Conservation (phyloP, 345 rosid genomes). For the Ceriops zippeliana region DNA sequence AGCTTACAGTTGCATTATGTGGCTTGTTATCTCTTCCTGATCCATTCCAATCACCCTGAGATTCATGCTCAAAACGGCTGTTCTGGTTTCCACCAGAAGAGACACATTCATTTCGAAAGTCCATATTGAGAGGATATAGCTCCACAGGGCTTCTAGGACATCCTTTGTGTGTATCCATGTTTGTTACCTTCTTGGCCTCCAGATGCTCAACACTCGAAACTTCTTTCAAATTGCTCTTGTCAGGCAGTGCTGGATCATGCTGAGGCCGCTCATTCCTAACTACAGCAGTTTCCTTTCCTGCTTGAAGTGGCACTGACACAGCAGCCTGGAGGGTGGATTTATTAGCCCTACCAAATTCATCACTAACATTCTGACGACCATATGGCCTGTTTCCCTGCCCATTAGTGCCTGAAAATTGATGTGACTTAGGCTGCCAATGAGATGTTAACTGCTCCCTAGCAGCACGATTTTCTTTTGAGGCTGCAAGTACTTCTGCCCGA, state of each 20-base stretch:
- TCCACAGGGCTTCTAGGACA: conserved; percentile 27
- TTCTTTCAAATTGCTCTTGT: conserved; percentile 32
- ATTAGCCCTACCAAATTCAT: conserved; percentile 38
- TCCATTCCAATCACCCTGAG: conserved; percentile 66
- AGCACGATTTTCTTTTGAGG: conserved; percentile 57
- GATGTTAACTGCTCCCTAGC: conserved; percentile 47
- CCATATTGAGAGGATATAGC: conserved; percentile 27
- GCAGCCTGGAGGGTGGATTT: conserved; percentile 27
- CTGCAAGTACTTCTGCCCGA: conserved; percentile 36
- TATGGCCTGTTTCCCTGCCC: conserved; percentile 41
- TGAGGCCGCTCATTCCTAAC: conserved; percentile 15
- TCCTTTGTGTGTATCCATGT: conserved; percentile 33
- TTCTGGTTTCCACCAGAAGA: conserved; percentile 52
- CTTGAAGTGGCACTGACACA: conserved; percentile 17
- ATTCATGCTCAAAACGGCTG: conserved; percentile 46
- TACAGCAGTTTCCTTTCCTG: conserved; percentile 26
- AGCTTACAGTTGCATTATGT: conserved; percentile 40
- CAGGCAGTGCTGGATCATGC: conserved; percentile 21
- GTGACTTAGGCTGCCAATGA: conserved; percentile 78
- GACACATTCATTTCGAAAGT: conserved; percentile 39
- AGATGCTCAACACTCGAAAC: conserved; percentile 27
- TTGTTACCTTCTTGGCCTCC: conserved; percentile 51
- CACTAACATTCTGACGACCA: conserved; percentile 31
- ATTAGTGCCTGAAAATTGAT: conserved; percentile 31
- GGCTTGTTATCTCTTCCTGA: conserved; percentile 51